Base-by-base conservation (phyloP, 2,329 filamentous ascomycete genomes). In the Knoxdaviesia capensis region DNA sequence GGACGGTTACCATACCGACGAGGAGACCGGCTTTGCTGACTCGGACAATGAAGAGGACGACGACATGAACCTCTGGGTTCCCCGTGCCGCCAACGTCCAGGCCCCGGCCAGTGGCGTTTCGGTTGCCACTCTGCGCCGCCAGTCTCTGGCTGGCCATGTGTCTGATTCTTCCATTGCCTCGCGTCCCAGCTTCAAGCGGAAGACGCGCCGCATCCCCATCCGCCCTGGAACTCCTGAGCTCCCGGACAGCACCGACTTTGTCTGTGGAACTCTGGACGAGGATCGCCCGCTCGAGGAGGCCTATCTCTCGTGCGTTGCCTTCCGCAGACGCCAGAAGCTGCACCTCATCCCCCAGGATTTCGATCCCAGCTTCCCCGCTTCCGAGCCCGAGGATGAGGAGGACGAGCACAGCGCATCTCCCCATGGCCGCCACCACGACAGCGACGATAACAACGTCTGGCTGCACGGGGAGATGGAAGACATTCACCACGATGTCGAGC, bases 181-280 rank as follows among this genome's bases (percentile, higher is more conserved):
- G 5, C 55, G 56, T 40, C 48, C 54, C 52, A 52, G 58, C 41
- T 56, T 50, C 38, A 59, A 53, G 7, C 54, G 48, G 48, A 59
- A 54, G 52, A 48, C 54, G 39, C 54, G 50, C 41, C 63, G 56
- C 9, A 64, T 68, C 39, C 73, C 69, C 47, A 74, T 78, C 49
- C 77, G 77, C 28, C 69, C 74, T 35, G 69, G 70, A 29, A 82
- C 80, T 1, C 83, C 84, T 2, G 85, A 94, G 54, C 67, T 98
- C 7, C 90, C 90, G 1, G 90, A 98, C 57, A 94, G 87, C 59
- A 96, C 90, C 9, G 90, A 98, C 57, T 98, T 98, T 50, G 90
- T 98, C n/a, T 96, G 90, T 53, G 90, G 90, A 45, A 98, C 90
- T 1, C 68, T 98, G 20, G 90, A 98, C 49, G 90, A 98, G 59